These are phyloP conservation scores for Aspergillus brasiliensis DNA, from an alignment of 2,329 filamentous ascomycete genomes.

Conservation along the genomic window DNA sequence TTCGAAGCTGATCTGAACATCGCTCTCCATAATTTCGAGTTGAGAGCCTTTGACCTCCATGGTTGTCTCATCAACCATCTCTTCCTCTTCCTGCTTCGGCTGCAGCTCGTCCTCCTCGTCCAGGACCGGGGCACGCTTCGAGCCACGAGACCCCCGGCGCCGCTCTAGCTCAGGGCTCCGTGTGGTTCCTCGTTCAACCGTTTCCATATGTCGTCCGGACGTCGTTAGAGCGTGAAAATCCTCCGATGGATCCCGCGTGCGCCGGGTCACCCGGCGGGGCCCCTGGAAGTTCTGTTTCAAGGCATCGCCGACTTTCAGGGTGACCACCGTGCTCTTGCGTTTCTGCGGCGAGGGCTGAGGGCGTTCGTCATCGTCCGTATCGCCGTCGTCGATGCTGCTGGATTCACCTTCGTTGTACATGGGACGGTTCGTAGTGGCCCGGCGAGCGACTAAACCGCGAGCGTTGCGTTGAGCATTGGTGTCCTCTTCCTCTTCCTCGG, in stretches of 20 bases:
- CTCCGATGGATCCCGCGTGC: constrained; percentile 59
- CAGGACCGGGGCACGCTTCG: constrained; percentile 40
- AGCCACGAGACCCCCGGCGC: constrained; percentile 34
- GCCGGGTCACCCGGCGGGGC: constrained; percentile 59
- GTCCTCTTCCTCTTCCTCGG: constrained; percentile 48
- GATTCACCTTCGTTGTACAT: constrained; percentile 60
- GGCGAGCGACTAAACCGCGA: constrained; percentile 58
- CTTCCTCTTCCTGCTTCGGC: constrained; percentile 42
- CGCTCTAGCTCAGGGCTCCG: constrained; percentile 51
- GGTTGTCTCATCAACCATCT: constrained; percentile 52
- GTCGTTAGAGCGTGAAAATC: constrained; percentile 60
- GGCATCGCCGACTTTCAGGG: constrained; percentile 32
- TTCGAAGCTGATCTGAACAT: constrained; percentile 38
- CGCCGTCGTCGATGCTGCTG: constrained; percentile 39
- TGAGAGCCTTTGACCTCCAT: constrained; percentile 43
- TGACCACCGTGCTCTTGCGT: constrained; percentile 31
- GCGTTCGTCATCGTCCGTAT: constrained; percentile 28
- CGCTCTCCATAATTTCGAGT: constrained; percentile 47
- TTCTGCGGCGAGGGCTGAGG: constrained; percentile 19
- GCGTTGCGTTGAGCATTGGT: constrained; percentile 55
- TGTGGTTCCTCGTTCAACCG: constrained; percentile 55
- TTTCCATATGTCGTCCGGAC: constrained; percentile 59
- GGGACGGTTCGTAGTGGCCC: constrained; percentile 56
- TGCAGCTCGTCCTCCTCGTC: constrained; percentile 29
- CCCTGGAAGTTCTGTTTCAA: constrained; percentile 28